Evolutionary conservation across 331 rosid genomes (phyloP).

Genomic region (Telfairia occidentalis): DNA sequence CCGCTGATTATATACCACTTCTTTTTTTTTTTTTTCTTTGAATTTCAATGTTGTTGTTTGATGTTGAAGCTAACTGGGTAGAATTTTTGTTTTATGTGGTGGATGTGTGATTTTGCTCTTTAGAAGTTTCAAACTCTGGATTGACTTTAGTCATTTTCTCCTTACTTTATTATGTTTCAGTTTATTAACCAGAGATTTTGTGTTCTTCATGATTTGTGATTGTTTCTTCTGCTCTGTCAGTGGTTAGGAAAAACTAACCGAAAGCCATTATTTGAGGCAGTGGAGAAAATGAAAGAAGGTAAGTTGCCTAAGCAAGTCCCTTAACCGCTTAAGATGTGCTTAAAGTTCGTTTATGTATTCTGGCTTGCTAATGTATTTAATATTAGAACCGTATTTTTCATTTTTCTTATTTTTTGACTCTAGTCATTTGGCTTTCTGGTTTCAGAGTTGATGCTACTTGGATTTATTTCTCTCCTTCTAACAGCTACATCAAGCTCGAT

Average conservation of each 20-base stretch:
- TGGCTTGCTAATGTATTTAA: neutral
- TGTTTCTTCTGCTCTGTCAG: constrained; percentile 26
- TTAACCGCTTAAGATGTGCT: neutral
- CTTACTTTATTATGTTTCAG: neutral
- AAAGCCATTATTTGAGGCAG: constrained; percentile 81
- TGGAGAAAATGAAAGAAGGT: constrained; percentile 99
- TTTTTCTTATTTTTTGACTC: constrained; percentile 3
- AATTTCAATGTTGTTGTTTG: neutral
- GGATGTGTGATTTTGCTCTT: neutral
- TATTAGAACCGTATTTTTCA: neutral
- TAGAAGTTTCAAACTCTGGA: no score
- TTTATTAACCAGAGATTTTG: neutral
- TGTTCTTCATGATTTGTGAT: neutral
- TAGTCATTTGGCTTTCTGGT: constrained; percentile 20
- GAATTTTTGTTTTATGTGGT: neutral
- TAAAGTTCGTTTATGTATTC: neutral
- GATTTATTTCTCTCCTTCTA: constrained; percentile 85
- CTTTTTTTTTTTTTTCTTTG: no score
- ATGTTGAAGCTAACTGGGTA: neutral
- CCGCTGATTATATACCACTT: no score
- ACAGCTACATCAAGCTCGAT: constrained; percentile 80
- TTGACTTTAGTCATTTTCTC: neutral
- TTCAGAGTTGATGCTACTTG: constrained; percentile 94
- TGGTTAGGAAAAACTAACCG: constrained; percentile 78
- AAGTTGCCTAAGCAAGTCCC: neutral